Evolutionary conservation across 345 rosid genomes (phyloP), one percentile per base, ranked within the genome.

Genomic region (Heritiera fomes): DNA sequence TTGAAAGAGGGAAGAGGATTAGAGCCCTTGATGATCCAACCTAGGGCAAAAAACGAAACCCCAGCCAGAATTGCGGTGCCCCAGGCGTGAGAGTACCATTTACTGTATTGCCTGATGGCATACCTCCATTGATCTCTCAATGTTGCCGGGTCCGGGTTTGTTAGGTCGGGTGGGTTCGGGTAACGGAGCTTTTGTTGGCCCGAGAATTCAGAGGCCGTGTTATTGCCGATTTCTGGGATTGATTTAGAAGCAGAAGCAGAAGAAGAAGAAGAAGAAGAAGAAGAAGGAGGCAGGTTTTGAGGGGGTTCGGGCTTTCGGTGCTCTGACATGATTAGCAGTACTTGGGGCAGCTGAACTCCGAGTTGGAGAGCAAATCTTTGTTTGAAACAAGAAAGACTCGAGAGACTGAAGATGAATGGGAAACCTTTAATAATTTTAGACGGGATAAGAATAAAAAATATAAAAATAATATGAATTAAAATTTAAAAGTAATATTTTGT

Each of bases 61-160:
- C 95, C 97, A 5, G 97, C 98, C 52, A 95, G 87, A 79, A 95
- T 93, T 32, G 95, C 97, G 6, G 97, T 86, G 2, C 98, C 98
- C 99, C 98, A 92, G 6, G 97, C 98, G 67, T 91, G 96, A 23
- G 94, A 87, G 80, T 93, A 91, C 97, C 97, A 91, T 75, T 67
- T 83, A 61, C 94, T 90, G 79, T 91, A 95, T 88, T 93, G 94
- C 83, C 83, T 77, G 5, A 86, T 90, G 11, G 95, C 98, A 76
- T 73, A 93, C 83, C 87, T 91, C 97, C 97, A 95, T 62, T 95
- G 98, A 80, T 94, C 98, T 75, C 95, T 82, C 60, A 91, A 82
- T 14, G 97, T 89, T 30, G 89, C 92, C 49, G 93, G 82, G 82
- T 95, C 96, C 41, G 98, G 97, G 78, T 82, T 95, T 50, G 81